Evolutionary conservation across 2,329 filamentous ascomycete genomes (phyloP).

Genomic region (Sordariomycetes sp.): DNA sequence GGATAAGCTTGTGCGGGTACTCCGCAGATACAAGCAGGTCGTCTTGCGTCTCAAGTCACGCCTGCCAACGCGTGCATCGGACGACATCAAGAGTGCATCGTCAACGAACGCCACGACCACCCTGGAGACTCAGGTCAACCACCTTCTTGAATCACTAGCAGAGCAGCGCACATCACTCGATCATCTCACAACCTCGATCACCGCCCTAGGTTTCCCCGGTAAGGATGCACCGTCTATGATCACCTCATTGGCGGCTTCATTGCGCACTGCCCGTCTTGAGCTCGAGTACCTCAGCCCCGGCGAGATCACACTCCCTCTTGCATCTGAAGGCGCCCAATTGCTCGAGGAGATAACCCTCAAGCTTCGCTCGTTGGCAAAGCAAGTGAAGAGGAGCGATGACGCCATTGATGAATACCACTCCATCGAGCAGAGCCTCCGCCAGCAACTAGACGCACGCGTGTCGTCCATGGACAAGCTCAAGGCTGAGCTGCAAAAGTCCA

Average conservation of each 20-base stretch:
- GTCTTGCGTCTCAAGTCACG: constrained; percentile 24
- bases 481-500: constrained; percentile 27
- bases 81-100: constrained; percentile 2
- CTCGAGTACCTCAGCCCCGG: constrained; percentile 54
- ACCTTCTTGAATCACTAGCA: constrained; percentile 33
- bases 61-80: constrained; percentile 15
- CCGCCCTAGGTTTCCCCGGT: constrained; percentile 40
- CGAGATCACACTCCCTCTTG: constrained; percentile 43
- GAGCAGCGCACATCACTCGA: constrained; percentile 38
- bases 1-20: constrained; percentile 32
- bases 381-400: constrained; percentile 38
- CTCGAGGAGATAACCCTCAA: constrained; percentile 43
- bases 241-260: constrained; percentile 33
- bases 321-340: constrained; percentile 42
- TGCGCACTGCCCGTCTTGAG: constrained; percentile 49
- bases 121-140: constrained; percentile 32
- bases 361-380: constrained; percentile 38
- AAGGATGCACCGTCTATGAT: constrained; percentile 39
- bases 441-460: constrained; percentile 45
- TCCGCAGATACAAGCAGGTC: constrained; percentile 37
- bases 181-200: constrained; percentile 34
- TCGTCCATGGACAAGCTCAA: constrained; percentile 38
- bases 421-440: constrained; percentile 43
- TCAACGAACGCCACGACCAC: constrained; percentile 6
- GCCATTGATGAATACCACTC: constrained; percentile 51